Evolutionary conservation across 139 green algal species (phyloP), one percentile per base, ranked within the genome.

Genomic region (Picochlorum sp.): DNA sequence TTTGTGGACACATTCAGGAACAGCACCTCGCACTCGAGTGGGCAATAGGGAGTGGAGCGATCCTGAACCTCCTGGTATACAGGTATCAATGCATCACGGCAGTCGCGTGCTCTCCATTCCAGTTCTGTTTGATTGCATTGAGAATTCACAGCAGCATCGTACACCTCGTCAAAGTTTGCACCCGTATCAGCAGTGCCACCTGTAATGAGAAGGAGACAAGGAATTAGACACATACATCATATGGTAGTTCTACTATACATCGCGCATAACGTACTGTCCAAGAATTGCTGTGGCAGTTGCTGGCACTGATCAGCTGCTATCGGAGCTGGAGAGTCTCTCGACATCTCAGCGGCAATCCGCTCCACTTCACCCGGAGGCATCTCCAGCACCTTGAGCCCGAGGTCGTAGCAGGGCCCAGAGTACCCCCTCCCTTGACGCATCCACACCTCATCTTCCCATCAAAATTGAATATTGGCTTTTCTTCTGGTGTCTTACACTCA

Each of bases 11-110:
- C n/a, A 54, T 54, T 54, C 10, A 54, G 18, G 15, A 54, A 54
- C 18, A 54, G 47, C 11, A 54, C 47, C n/a, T 54, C 47, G 13
- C 47, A 54, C n/a, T 54, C 47, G 0, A 54, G 16, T n/a, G 28
- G 62, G 47, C 32, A 68, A 2, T 37, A 15, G 11, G 30, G 58
- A 28, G 47, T 45, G 51, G 34, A 64, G 6, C 34, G 26, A 24
- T n/a, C 23, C 15, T 72, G 56, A 71, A 66, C 66, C 71, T 47
- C 63, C 6, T 62, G 56, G 15, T 62, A 47, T 23, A 14, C 11
- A 62, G 56, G 56, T n/a, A 47, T 45, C 18, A 62, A 20, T 59
- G n/a, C 63, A 16, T 63, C 61, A 6, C 62, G 60, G 38, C 47
- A 54, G 47, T 54, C 47, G 18, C 47, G 16, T 54, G 47, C 47